These are phyloP conservation scores for Colletotrichum sp. DNA, from an alignment of 2,329 filamentous ascomycete genomes.

Conservation along the genomic window DNA sequence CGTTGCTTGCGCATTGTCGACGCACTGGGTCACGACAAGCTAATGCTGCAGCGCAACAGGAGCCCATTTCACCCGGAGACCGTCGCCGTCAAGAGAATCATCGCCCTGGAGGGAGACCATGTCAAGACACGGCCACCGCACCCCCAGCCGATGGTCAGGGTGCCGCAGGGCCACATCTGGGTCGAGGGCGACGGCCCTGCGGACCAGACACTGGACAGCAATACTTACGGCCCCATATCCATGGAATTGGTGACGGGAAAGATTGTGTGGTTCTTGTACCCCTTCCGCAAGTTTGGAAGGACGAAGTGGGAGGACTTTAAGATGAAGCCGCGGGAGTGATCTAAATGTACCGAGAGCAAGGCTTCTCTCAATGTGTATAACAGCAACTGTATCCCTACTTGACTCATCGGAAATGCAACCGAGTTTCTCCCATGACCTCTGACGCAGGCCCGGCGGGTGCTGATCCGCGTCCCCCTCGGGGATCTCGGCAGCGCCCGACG, in stretches of 20 bases:
- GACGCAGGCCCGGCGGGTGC: neutral
- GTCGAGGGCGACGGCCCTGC: slow-evolving; percentile 87
- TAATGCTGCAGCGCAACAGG: slow-evolving; percentile 43
- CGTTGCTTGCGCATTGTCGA: slow-evolving; percentile 23
- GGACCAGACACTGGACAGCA: slow-evolving; percentile 79
- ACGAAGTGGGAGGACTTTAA: slow-evolving; percentile 64
- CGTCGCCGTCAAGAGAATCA: slow-evolving; percentile 79
- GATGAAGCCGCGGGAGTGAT: slow-evolving; percentile 24
- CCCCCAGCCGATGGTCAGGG: slow-evolving; percentile 58
- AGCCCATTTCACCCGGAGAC: slow-evolving; percentile 74
- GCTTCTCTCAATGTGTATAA: neutral
- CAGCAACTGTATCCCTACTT: neutral
- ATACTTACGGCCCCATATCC: slow-evolving; percentile 86
- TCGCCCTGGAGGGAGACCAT: slow-evolving; percentile 81
- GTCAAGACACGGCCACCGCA: slow-evolving; percentile 71
- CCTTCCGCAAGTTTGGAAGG: slow-evolving; percentile 62
- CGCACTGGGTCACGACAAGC: neutral
- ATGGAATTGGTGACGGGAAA: slow-evolving; percentile 76
- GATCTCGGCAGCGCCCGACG: neutral
- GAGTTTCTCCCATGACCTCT: neutral
- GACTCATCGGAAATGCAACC: neutral
- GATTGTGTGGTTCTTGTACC: slow-evolving; percentile 76
- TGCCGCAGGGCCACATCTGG: slow-evolving; percentile 91
- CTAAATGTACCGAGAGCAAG: neutral
- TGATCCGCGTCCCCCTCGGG: neutral